Conservation (phyloP, 257 asterid species). For the Scutellaria minor region DNA sequence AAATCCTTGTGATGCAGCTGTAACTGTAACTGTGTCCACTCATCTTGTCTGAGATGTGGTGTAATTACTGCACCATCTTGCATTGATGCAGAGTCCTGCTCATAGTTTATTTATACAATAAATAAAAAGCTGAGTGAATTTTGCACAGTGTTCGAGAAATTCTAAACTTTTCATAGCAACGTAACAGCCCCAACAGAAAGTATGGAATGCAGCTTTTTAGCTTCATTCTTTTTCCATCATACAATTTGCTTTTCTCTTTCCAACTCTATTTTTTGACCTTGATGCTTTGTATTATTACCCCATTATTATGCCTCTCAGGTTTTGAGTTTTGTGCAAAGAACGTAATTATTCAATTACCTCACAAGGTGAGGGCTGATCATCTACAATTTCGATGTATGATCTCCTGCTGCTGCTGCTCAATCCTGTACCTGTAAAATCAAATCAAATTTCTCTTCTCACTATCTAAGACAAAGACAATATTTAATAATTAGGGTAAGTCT, state of each 20-base stretch:
- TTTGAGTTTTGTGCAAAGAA: constrained; percentile 37
- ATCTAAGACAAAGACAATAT: no score
- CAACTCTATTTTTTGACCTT: constrained; percentile 40
- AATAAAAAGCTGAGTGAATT: constrained; percentile 38
- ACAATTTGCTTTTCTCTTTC: constrained; percentile 27
- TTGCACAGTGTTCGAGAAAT: constrained; percentile 52
- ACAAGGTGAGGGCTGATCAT: constrained; percentile 38
- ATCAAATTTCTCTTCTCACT: no score
- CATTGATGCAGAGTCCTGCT: constrained; percentile 59
- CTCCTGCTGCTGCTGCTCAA: constrained; percentile 25
- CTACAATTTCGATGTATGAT: constrained; percentile 42
- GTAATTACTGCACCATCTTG: constrained; percentile 46
- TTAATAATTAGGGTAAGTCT: no score
- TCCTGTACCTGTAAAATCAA: no score
- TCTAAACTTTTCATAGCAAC: constrained; percentile 45
- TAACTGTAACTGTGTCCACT: constrained; percentile 6
- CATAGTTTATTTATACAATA: neutral
- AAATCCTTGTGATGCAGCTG: constrained; percentile 32
- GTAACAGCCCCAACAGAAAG: constrained; percentile 53
- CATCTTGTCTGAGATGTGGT: constrained; percentile 29
- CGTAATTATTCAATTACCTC: no score
- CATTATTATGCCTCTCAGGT: constrained; percentile 43
- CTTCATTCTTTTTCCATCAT: constrained; percentile 51
- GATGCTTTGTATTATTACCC: constrained; percentile 39
- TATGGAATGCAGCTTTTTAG: constrained; percentile 51